Evolutionary conservation across 139 green algal species (phyloP).

Genomic region (Zygnema cylindricum): DNA sequence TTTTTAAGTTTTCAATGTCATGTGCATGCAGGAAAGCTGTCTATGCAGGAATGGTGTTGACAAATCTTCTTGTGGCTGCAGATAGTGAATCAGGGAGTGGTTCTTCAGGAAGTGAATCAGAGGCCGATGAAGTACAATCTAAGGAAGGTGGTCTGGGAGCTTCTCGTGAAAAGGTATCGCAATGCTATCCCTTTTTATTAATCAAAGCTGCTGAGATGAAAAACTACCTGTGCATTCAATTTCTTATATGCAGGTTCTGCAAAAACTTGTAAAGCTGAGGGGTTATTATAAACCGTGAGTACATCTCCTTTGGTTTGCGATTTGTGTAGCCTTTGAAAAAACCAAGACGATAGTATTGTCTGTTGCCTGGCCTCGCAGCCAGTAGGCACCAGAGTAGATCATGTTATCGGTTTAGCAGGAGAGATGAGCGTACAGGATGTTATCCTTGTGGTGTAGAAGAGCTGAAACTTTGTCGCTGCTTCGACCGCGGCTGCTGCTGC

Average conservation of each 20-base stretch:
- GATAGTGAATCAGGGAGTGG: conserved; percentile 25
- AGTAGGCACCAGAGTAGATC: no score
- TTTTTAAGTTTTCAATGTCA: no score
- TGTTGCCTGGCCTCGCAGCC: not conserved
- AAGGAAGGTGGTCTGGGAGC: not conserved
- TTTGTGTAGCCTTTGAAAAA: not conserved
- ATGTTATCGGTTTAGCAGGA: no score
- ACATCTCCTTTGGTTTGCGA: not conserved
- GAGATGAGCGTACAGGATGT: no score
- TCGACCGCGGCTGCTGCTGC: conserved; percentile 4
- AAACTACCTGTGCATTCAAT: not conserved
- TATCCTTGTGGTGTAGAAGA: no score
- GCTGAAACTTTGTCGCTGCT: conserved; percentile 1
- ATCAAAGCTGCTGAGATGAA: not conserved
- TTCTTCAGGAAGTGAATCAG: conserved; percentile 24
- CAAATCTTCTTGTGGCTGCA: conserved; percentile 2
- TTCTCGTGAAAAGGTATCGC: conserved; percentile 17
- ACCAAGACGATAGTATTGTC: not conserved
- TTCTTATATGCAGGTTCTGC: not conserved
- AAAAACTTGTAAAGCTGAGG: not conserved
- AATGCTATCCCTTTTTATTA: not conserved
- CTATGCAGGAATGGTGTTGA: no score
- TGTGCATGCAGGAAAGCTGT: no score
- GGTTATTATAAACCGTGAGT: not conserved
- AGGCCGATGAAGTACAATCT: conserved; percentile 17